Percentiles rank a stretch among this genome's conserved stretches.
These are phyloP conservation scores for Emericellopsis terricola DNA, from an alignment of 495 filamentous ascomycete species.

Conservation along the genomic window DNA sequence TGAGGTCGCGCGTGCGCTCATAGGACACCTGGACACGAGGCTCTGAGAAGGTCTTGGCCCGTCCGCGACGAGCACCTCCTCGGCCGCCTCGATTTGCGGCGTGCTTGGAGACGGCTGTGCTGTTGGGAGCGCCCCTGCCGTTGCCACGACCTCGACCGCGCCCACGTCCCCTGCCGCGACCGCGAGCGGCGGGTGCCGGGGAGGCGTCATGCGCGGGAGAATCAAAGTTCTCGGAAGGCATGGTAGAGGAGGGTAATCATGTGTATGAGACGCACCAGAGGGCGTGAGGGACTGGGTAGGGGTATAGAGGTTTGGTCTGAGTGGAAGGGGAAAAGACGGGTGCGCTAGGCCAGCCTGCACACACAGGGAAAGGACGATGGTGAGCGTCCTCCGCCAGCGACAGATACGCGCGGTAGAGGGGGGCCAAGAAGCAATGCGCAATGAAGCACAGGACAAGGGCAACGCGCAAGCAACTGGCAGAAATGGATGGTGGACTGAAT, in stretches of 20 bases:
- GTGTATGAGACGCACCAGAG: background rate
- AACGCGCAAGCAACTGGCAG: no score
- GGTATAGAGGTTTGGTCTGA: no score
- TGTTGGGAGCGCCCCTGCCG: slow-evolving; percentile 4
- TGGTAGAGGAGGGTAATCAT: background rate
- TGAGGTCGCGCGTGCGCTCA: slow-evolving; percentile 24
- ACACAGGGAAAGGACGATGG: no score
- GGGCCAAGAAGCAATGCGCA: no score
- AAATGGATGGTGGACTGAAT: no score
- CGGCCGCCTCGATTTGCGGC: slow-evolving; percentile 11
- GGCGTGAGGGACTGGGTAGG: no score
- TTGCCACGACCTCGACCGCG: slow-evolving; percentile 13
- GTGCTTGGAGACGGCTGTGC: slow-evolving; percentile 14
- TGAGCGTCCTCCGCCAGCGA: no score
- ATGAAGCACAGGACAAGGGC: no score
- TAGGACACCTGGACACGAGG: slow-evolving; percentile 22
- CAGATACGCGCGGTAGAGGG: no score
- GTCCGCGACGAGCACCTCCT: slow-evolving; percentile 16
- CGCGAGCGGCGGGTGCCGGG: background rate
- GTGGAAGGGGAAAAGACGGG: background rate
- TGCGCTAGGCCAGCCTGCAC: no score
- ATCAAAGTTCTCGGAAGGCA: slow-evolving; percentile 3
- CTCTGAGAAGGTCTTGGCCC: slow-evolving; percentile 22
- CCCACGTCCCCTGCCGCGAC: slow-evolving; percentile 1
- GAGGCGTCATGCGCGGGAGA: background rate